Base-by-base conservation (phyloP, 345 rosid species). In the Pelargonium nanum region DNA sequence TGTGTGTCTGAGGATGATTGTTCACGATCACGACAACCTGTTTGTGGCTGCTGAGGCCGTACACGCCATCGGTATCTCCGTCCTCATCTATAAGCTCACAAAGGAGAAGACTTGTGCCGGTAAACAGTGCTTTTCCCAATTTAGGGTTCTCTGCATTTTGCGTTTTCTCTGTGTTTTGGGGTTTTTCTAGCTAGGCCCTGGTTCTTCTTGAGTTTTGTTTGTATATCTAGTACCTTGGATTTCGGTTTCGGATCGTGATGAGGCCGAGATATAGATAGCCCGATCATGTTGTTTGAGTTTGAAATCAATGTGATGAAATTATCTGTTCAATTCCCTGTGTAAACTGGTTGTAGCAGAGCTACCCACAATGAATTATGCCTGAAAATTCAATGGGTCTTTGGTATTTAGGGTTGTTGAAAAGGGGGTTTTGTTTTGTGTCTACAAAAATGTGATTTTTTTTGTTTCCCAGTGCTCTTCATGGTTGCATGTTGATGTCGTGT, bases 21-120 rank as follows among this genome's bases (percentile, higher is more conserved):
- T 85, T 2, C 76, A 85, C 55, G 96, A 85, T 65, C 89, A 88
- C 74, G 86, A 85, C 67, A 88, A 81, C 68, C 89, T 88, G 55
- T 88, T 85, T 34, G 86, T 88, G 28, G 85, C 85, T 26, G 83
- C 96, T 5, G 92, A 88, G 66, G 81, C 86, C 61, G 89, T 83
- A 54, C 96, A 85, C 28, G 80, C 89, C 57, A 59, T 88, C 17
- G 92, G 96, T 8, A 88, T 84, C 80, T 72, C 77, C 59, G 82
- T 88, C 22, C 96, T 88, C 44, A 83, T 88, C 53, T 88, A 85
- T 24, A 88, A 88, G 74, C 85, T 88, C 71, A 78, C 73, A 8
- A 40, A 40, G 48, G 48, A 40, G 15, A 40, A 40, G 15, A 6
- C 48, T 40, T 40, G 48, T 40, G 48, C 48, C 2, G 48, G 48